Evolutionary conservation across 257 asterid genomes (phyloP).

Genomic region (Haberlea rhodopensis): DNA sequence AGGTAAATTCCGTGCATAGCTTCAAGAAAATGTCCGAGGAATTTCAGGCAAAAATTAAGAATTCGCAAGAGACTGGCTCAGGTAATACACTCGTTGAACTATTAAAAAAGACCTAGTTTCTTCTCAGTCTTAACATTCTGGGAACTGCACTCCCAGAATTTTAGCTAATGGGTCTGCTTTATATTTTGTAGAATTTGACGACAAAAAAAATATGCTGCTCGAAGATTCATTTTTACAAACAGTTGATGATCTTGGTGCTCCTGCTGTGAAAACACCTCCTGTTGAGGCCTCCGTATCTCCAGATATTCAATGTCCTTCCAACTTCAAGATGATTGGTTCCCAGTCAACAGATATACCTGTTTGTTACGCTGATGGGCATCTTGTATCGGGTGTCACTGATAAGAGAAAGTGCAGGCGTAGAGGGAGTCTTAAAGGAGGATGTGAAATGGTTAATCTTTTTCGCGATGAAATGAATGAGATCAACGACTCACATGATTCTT

Average conservation of each 20-base stretch:
- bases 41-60: conserved; percentile 27
- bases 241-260: conserved; percentile 17
- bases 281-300: conserved; percentile 83
- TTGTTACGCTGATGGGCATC: conserved; percentile 80
- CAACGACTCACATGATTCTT: conserved; percentile 32
- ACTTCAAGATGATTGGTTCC: conserved; percentile 32
- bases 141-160: too few relatives aligned
- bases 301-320: conserved; percentile 56
- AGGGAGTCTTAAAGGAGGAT: conserved; percentile 68
- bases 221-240: conserved; percentile 26
- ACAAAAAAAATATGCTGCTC: conserved; percentile 8
- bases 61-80: conserved; percentile 23
- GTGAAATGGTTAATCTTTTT: conserved; percentile 23
- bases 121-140: too few relatives aligned
- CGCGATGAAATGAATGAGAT: conserved; percentile 22
- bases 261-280: conserved; percentile 65
- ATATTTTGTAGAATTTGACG: conserved; percentile 27
- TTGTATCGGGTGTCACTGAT: conserved; percentile 70
- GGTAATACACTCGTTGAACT: conserved; percentile 35
- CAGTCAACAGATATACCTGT: conserved; percentile 55
- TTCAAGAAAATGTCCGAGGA: conserved; percentile 24
- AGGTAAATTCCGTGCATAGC: conserved; percentile 24
- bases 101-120: conserved; percentile 16
- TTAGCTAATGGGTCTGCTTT: conserved; percentile 24
- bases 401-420: conserved; percentile 69